Percentiles rank a stretch among this genome's conserved stretches.
phyloP scores from a whole-genome alignment of 2,329 filamentous ascomycete species.

The Beauveria caledonica region DNA sequence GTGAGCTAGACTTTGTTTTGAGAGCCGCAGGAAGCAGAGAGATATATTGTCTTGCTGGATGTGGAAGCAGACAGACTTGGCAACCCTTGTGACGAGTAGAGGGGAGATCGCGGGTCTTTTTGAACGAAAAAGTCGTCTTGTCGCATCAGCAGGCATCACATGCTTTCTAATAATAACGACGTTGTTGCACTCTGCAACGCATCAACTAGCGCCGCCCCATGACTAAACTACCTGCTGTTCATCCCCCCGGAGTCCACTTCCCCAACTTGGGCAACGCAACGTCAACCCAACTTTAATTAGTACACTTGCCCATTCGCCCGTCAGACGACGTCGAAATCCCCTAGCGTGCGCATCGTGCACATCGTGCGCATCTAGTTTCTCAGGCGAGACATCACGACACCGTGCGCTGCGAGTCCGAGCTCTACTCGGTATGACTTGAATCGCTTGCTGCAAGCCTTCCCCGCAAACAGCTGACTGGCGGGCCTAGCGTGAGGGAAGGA shows the following conservation, averaged over 20 bases:
- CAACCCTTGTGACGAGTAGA: background rate
- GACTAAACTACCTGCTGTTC: background rate
- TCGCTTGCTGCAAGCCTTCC: background rate
- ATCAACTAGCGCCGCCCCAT: background rate
- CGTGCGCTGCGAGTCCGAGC: background rate
- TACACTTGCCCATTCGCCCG: too few relatives aligned
- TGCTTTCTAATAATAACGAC: background rate
- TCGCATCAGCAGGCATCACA: background rate
- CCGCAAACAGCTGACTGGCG: background rate
- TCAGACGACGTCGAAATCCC: too few relatives aligned
- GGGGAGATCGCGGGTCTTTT: background rate
- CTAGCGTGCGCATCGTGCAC: too few relatives aligned
- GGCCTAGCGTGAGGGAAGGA: background rate
- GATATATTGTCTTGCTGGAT: background rate
- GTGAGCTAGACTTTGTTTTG: too few relatives aligned
- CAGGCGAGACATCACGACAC: too few relatives aligned
- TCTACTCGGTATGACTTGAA: background rate
- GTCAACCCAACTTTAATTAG: too few relatives aligned
- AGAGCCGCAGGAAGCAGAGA: background rate
- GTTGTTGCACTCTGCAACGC: too few relatives aligned
- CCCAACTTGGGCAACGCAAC: too few relatives aligned
- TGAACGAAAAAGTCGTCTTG: background rate
- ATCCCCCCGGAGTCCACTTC: too few relatives aligned
- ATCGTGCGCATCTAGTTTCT: too few relatives aligned
- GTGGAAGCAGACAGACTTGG: background rate